A percentile compares a stretch with the other conserved stretches of the same genome.
phyloP scores from a whole-genome alignment of 495 filamentous ascomycete species.

The Penicillium canescens region DNA sequence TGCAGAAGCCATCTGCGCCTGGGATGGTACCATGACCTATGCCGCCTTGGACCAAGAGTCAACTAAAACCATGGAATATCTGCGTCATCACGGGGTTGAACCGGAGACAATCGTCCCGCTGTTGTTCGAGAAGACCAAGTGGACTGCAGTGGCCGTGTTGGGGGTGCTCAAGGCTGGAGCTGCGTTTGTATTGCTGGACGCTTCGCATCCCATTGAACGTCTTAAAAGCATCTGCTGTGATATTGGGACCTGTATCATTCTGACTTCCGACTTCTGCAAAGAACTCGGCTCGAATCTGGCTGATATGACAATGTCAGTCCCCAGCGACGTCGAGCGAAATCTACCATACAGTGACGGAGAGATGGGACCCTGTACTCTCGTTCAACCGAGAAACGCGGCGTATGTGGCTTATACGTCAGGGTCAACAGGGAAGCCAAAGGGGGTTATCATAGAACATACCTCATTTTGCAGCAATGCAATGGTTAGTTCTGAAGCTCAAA shows the following conservation, averaged over 20 bases:
- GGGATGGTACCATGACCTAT: slow-evolving; percentile 25
- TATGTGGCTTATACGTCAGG: slow-evolving; percentile 38
- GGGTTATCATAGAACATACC: slow-evolving; percentile 42
- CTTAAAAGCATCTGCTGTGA: not conserved
- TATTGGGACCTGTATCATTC: not conserved
- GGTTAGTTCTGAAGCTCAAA: not conserved
- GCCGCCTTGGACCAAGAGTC: slow-evolving; percentile 19
- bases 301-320: not conserved
- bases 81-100: slow-evolving; percentile 27
- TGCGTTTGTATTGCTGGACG: slow-evolving; percentile 20
- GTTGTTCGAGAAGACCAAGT: slow-evolving; percentile 47
- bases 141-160: slow-evolving; percentile 27
- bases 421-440: slow-evolving; percentile 42
- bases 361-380: no score
- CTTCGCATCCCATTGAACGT: not conserved
- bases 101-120: slow-evolving; percentile 40
- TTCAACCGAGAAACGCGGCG: slow-evolving; percentile 5
- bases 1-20: slow-evolving; percentile 13
- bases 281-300: not conserved
- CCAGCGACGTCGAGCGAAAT: not conserved
- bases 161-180: slow-evolving; percentile 24
- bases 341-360: not conserved
- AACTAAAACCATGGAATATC: not conserved
- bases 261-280: not conserved
- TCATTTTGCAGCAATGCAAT: slow-evolving; percentile 22